Evolutionary conservation across 1,139 yeast species (phyloP), one percentile per base, ranked within the genome.

Genomic region (Taiozyma onychis): DNA sequence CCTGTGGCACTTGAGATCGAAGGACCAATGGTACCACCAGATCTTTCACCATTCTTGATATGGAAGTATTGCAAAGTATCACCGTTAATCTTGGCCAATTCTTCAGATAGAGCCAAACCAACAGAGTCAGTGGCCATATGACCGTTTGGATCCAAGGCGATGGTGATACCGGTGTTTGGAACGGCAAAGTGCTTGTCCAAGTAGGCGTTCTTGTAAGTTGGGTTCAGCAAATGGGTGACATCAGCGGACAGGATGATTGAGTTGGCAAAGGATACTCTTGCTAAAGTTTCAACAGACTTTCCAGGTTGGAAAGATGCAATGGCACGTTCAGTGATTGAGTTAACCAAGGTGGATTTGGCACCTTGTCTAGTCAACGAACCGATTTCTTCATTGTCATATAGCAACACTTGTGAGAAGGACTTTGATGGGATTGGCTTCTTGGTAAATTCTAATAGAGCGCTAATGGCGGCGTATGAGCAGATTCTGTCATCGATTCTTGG

Each of bases 11-110:
- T 69, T 1, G 89, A 73, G 49, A 87, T 69, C 44, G 77, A 73
- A 8, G 93, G 93, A 0, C 95, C 95, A 62, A 87, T 85, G 21
- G 95, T 87, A 30, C 91, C 88, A 14, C 95, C 95, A 3, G 88
- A 80, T 54, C 88, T 73, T 10, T 83, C 74, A 62, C 81, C 88
- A 66, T 86, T 86, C 63, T 89, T 76, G 57, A 84, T 79, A 59
- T 83, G 85, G 71, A 83, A 81, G 63, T 78, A 79, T 66, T 88
- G 96, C 30, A 88, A 57, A 47, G 69, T 69, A 57, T 86, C 86
- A 47, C 74, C 84, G 53, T 86, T 81, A 50, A 72, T 63, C 45
- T 76, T 69, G 6, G 88, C 90, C 58, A 88, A 69, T 57, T 83
- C 82, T 61, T 83, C 83, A 43, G 82, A 74, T 46, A 88, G 70